Evolutionary conservation across 495 filamentous ascomycete species (phyloP).

Genomic region (Penicillium desertorum): DNA sequence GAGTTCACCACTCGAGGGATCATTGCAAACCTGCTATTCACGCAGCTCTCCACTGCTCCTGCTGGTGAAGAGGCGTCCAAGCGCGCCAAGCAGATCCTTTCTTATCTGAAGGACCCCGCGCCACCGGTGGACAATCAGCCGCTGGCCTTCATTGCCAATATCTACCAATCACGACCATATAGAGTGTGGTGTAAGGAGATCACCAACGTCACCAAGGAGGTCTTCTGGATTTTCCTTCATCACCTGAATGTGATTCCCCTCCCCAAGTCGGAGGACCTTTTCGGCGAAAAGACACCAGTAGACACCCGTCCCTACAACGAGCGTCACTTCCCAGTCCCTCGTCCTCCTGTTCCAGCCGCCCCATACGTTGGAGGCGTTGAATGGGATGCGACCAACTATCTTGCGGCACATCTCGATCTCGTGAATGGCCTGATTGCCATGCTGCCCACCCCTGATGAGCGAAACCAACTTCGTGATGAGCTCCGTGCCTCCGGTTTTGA

Average conservation of each 20-base stretch:
- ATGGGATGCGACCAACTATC: slow-evolving; percentile 97
- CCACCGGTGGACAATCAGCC: slow-evolving; percentile 72
- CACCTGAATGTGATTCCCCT: slow-evolving; percentile 80
- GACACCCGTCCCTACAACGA: slow-evolving; percentile 31
- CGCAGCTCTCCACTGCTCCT: slow-evolving; percentile 66
- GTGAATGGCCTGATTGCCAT: slow-evolving; percentile 89
- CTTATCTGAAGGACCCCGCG: slow-evolving; percentile 78
- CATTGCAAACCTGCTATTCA: slow-evolving; percentile 82
- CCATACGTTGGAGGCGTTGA: slow-evolving; percentile 98
- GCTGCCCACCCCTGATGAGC: slow-evolving; percentile 65
- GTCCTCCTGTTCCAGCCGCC: slow-evolving; percentile 87
- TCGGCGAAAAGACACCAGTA: slow-evolving; percentile 21
- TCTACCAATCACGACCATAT: slow-evolving; percentile 84
- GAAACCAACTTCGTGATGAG: slow-evolving; percentile 75
- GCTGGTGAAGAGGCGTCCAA: slow-evolving; percentile 49
- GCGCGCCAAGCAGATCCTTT: slow-evolving; percentile 67
- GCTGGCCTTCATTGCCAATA: slow-evolving; percentile 81
- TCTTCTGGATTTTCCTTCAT: slow-evolving; percentile 99
- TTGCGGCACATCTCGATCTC: slow-evolving; percentile 88
- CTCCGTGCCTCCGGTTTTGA: slow-evolving; percentile 87
- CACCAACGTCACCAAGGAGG: slow-evolving; percentile 90
- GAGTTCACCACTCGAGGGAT: slow-evolving; percentile 91
- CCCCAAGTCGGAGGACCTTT: slow-evolving; percentile 32
- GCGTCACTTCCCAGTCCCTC: slow-evolving; percentile 80
- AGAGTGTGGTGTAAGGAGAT: slow-evolving; percentile 92